Conservation (phyloP, 2,329 filamentous ascomycete genomes). For the Pestalotiopsis sp. region DNA sequence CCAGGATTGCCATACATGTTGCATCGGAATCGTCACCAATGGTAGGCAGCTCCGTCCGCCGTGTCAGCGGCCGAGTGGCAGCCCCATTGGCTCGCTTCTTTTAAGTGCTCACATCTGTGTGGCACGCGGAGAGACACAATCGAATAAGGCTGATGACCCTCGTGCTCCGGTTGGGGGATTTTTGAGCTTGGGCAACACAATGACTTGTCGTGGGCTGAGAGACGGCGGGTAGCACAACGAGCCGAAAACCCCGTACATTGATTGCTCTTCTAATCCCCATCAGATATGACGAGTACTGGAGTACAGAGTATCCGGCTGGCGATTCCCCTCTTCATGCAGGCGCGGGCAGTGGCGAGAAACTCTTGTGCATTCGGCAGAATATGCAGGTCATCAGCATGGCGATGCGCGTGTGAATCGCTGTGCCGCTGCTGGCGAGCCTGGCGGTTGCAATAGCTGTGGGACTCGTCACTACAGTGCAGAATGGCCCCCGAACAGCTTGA, state of each 20-base stretch:
- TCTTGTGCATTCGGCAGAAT: background rate
- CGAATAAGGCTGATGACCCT: background rate
- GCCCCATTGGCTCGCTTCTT: background rate
- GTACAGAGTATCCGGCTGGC: background rate
- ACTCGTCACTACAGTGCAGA: background rate
- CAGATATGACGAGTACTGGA: background rate
- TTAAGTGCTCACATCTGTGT: slow-evolving; percentile 7
- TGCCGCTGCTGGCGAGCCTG: background rate
- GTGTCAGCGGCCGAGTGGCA: background rate
- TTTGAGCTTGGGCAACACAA: background rate
- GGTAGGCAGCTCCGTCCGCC: background rate
- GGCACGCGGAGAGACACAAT: background rate
- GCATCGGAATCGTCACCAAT: slow-evolving; percentile 6
- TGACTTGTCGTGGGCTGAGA: background rate
- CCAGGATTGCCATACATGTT: background rate
- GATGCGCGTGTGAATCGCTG: background rate
- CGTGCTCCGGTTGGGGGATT: background rate
- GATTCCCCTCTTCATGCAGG: background rate
- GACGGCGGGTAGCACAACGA: background rate
- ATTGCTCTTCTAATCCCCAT: background rate
- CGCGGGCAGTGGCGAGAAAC: background rate
- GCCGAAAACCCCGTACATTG: background rate
- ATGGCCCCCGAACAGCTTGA: background rate
- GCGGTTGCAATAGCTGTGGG: background rate
- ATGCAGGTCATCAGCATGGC: slow-evolving; percentile 1